Base-by-base conservation (phyloP, 2,329 filamentous ascomycete species). In the Sporothrix pseudoabietina region DNA sequence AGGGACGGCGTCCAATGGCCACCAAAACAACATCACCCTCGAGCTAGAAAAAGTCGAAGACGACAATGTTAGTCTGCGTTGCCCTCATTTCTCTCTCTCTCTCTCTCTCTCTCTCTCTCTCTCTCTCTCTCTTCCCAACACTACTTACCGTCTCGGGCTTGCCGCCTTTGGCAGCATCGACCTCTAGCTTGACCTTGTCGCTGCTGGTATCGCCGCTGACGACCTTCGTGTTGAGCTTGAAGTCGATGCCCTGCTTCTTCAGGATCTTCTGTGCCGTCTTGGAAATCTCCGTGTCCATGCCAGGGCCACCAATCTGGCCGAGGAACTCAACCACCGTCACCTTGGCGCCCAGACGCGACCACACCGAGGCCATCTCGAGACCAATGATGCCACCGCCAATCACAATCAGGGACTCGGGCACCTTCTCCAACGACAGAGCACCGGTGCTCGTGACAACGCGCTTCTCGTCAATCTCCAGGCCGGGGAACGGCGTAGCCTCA, bases 351-450 rank as follows among this genome's bases (percentile, higher is more conserved):
- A 99, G 87, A 79, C 96, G 90, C 75, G 94, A 97, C 96, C 96
- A 99, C 71, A 99, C 96, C 71, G 95, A 98, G 76, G 86, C 94
- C 96, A 99, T 99, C 85, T 99, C 96, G 57, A 99, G 90, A 81
- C 96, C 96, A 80, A 99, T 99, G 83, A 99, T 99, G 82, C 96
- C 96, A 82, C 96, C 96, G 78, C 96, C 96, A 81, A 99, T 98
- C 79, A 99, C 96, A 76, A 97, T 87, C 92, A 99, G 92, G 85
- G 93, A 96, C 88, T 98, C 94, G 59, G 96, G 96, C 52, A 99
- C 92, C 86, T 97, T 89, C 79, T 93, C 88, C 75, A 99, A 88
- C 55, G 94, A 88, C 80, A 99, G 91, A 77, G 96, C 96, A 77
- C 96, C 96, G 71, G 96, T 99, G 86, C 94, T 98, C 79, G 94